These are phyloP conservation scores for Colletotrichum aenigma DNA, from an alignment of 2,329 filamentous ascomycete genomes.

Conservation along the genomic window DNA sequence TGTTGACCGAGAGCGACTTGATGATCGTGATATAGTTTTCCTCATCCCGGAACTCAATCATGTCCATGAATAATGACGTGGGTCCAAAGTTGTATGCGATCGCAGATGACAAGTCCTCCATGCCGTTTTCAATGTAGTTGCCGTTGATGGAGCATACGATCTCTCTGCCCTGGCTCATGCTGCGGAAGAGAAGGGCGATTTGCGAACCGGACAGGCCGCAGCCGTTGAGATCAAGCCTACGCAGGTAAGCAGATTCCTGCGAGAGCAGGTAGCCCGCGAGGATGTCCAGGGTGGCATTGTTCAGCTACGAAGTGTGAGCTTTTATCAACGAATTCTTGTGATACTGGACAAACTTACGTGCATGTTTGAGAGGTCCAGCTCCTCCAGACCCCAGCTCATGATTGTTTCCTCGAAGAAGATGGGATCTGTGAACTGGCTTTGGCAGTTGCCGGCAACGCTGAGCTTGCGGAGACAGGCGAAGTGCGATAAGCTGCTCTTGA, in stretches of 20 bases:
- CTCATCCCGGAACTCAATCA: slow-evolving; percentile 61
- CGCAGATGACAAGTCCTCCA: slow-evolving; percentile 53
- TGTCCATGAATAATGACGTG: slow-evolving; percentile 55
- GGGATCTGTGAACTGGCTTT: slow-evolving; percentile 47
- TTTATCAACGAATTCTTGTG: not conserved
- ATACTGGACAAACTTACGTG: slow-evolving; percentile 40
- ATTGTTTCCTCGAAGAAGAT: slow-evolving; percentile 51
- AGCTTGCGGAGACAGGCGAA: slow-evolving; percentile 50
- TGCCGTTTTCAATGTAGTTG: slow-evolving; percentile 57
- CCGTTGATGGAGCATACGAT: slow-evolving; percentile 54
- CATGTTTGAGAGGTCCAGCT: slow-evolving; percentile 59
- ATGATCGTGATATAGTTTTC: slow-evolving; percentile 56
- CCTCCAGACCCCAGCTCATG: slow-evolving; percentile 51
- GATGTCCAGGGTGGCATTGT: slow-evolving; percentile 50
- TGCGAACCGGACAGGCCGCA: slow-evolving; percentile 56
- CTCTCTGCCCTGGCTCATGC: slow-evolving; percentile 52
- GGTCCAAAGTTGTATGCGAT: slow-evolving; percentile 53
- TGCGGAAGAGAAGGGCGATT: slow-evolving; percentile 54
- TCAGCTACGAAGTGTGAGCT: slow-evolving; percentile 40
- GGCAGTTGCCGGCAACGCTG: slow-evolving; percentile 55
- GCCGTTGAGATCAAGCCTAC: slow-evolving; percentile 52
- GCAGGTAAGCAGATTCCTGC: slow-evolving; percentile 43
- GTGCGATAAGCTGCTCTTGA: slow-evolving; percentile 48
- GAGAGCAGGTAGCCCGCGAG: slow-evolving; percentile 51
- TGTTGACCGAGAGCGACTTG: slow-evolving; percentile 53